Base-by-base conservation (phyloP, 75 land plant species). In the Pinus albicaulis region DNA sequence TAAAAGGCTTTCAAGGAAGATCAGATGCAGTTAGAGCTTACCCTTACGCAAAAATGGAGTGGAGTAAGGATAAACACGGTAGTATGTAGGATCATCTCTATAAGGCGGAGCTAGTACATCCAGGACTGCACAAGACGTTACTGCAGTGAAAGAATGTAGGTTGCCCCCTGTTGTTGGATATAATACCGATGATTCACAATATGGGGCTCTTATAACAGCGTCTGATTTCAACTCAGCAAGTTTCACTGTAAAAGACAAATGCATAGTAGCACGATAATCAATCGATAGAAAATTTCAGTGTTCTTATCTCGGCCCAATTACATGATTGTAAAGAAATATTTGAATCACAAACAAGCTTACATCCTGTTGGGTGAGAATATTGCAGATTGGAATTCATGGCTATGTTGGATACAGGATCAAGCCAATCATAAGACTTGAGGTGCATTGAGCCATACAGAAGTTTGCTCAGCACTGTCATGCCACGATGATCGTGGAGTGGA, bases 391-490 rank as follows among this genome's bases (percentile, higher is more conserved):
- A 76, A 59, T 22, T 59, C 13, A 11, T 48, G 58, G 15, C 34
- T 15, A 8, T 75, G 53, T 41, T 56, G 10, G 61, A 23, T 41
- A 80, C 52, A 58, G 92, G 92, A 48, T 93, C 89, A 20, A 87
- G 80, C 97, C 97, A 96, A 74, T 96, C 99, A 79, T 92, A 96
- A 4, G 93, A 88, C 77, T 84, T 88, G 11, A 96, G 90, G 81
- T 96, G 99, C 91, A 96, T 70, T 52, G 97, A 86, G 11, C 98
- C 99, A 80, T 94, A 90, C 5, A 96, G 88, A 62, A 96, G 76
- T 75, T 90, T 94, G 89, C 95, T 96, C n/a, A 96, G 86, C 26
- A 96, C 99, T 17, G 91, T 92, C 99, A 96, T 96, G 64, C 90
- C 95, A 71, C 90, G 95, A 87, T 96, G 99, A 57, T 94, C 87